Percentiles rank a stretch among this genome's conserved stretches.
Evolutionary conservation across 176 grass and related monocot genomes (phyloP).

Genomic region (Zoysia japonica): DNA sequence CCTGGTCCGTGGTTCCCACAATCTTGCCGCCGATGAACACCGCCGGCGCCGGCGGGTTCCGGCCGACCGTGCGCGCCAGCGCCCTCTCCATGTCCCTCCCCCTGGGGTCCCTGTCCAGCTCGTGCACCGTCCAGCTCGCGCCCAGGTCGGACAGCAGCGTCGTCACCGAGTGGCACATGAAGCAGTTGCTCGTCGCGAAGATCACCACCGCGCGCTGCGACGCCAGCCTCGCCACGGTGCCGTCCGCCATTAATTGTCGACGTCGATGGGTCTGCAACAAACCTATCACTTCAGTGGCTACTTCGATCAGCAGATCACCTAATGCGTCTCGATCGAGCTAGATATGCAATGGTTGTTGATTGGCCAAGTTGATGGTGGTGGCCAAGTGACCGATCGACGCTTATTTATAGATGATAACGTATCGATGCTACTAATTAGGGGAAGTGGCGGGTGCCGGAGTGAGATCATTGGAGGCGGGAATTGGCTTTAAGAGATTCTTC

Average conservation of each 20-base stretch:
- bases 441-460: background rate
- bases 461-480: background rate
- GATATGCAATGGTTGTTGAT: too few species aligned
- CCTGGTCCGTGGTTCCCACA: conserved; percentile 59
- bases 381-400: background rate
- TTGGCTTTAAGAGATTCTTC: background rate
- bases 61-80: conserved; percentile 56
- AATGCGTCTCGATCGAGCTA: too few species aligned
- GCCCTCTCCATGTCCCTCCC: conserved; percentile 60
- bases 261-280: too few species aligned
- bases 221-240: conserved; percentile 51
- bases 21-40: conserved; percentile 72
- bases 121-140: conserved; percentile 50
- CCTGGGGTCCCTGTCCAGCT: conserved; percentile 58
- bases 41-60: conserved; percentile 48
- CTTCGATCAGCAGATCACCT: too few species aligned
- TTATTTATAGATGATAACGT: conserved; percentile 26
- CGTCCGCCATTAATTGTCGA: conserved; percentile 36
- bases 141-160: conserved; percentile 58
- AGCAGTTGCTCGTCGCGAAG: conserved; percentile 66
- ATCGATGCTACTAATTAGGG: background rate
- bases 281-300: too few species aligned
- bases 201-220: conserved; percentile 65
- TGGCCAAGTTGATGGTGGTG: background rate
- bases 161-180: conserved; percentile 76